phyloP scores from a whole-genome alignment of 345 rosid genomes.

The Salix brachista region DNA sequence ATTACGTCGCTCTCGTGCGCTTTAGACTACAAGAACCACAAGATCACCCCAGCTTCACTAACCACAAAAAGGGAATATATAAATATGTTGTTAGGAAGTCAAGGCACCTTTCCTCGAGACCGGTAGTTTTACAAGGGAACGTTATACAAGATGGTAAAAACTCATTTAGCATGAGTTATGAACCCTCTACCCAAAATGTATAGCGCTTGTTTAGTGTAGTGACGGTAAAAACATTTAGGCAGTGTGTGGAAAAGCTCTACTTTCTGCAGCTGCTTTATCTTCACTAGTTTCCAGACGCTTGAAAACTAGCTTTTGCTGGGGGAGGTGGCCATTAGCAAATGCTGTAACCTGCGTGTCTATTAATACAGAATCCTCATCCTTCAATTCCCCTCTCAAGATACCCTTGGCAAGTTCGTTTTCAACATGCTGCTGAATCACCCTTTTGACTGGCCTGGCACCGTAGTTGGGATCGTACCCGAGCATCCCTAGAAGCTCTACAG shows the following conservation, averaged over 20 bases:
- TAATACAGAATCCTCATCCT: constrained; percentile 64
- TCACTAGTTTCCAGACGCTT: constrained; percentile 36
- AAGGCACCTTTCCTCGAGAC: background rate
- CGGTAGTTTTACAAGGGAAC: background rate
- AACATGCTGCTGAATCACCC: constrained; percentile 89
- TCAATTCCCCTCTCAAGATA: constrained; percentile 82
- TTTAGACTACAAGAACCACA: background rate
- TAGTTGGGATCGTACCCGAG: constrained; percentile 95
- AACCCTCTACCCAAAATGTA: background rate
- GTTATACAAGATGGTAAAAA: background rate
- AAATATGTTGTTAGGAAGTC: background rate
- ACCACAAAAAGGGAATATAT: background rate
- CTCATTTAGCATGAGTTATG: background rate
- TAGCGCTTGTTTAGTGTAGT: background rate
- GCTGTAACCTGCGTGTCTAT: constrained; percentile 75
- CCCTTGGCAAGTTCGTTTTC: constrained; percentile 98
- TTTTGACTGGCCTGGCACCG: constrained; percentile 96
- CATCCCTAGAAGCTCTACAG: constrained; percentile 72
- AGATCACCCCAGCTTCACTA: background rate
- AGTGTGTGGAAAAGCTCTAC: constrained; percentile 31
- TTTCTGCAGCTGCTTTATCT: constrained; percentile 31
- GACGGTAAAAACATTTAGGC: constrained; percentile 4
- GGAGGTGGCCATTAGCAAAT: constrained; percentile 66
- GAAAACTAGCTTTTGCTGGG: constrained; percentile 81
- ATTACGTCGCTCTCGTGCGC: background rate